Evolutionary conservation across 352 stramenopile species (phyloP).

Genomic region (Halophytophthora polymorphica): DNA sequence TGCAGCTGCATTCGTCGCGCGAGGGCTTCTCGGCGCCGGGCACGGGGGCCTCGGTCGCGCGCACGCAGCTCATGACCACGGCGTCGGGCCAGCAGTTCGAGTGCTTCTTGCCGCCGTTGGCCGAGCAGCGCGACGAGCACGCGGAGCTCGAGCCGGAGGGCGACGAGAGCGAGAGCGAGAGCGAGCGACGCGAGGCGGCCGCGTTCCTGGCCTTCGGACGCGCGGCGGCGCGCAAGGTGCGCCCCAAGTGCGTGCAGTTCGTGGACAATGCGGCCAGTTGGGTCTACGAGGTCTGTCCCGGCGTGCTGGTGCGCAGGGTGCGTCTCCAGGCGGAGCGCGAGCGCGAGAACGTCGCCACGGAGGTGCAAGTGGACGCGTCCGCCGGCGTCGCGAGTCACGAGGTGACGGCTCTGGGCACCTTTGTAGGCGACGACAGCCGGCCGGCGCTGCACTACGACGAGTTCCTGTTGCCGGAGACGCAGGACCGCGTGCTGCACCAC

Average conservation of each 20-base stretch:
- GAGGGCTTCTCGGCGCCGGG: constrained; percentile 28
- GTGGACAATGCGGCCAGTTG: constrained; percentile 40
- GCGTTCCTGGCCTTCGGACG: constrained; percentile 50
- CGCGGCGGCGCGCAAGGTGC: constrained; percentile 50
- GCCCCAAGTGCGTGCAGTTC: constrained; percentile 64
- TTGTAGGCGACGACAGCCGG: constrained; percentile 31
- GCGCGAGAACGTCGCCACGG: not conserved
- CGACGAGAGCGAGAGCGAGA: constrained; percentile 2
- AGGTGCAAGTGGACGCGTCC: constrained; percentile 20
- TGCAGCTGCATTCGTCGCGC: constrained; percentile 57
- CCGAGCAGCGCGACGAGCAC: not conserved
- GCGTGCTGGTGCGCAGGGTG: constrained; percentile 53
- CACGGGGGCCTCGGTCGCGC: constrained; percentile 16
- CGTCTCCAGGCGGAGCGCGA: constrained; percentile 16
- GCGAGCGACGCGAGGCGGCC: constrained; percentile 2
- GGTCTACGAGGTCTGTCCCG: constrained; percentile 70
- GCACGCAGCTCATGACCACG: constrained; percentile 60
- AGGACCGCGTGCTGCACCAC: constrained; percentile 36
- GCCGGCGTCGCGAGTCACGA: constrained; percentile 15
- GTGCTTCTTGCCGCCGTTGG: constrained; percentile 60
- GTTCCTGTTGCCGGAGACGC: constrained; percentile 42
- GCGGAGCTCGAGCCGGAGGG: not conserved
- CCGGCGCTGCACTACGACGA: constrained; percentile 35
- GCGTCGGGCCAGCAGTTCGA: constrained; percentile 65
- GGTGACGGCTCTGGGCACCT: constrained; percentile 38